Conservation (phyloP, 2,329 filamentous ascomycete genomes). For the Clonostachys rosea region DNA sequence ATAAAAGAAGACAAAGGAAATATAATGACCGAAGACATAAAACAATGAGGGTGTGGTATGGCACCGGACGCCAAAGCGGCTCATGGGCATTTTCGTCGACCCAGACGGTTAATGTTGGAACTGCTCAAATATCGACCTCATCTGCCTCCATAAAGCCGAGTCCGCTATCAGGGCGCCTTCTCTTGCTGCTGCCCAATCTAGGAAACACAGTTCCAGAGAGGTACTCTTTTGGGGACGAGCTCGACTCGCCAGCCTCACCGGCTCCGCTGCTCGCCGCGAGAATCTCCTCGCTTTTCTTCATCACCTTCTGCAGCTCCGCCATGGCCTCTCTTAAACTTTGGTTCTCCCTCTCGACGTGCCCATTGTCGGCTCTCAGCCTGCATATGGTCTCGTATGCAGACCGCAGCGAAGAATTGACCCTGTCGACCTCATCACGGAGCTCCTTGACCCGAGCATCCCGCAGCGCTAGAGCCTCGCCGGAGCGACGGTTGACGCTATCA, state of each 20-base stretch:
- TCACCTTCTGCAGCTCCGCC: conserved; percentile 41
- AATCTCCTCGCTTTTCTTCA: conserved; percentile 40
- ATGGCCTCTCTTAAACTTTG: conserved; percentile 36
- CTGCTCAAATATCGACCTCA: conserved; percentile 25
- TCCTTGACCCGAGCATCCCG: conserved; percentile 45
- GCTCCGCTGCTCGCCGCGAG: neutral
- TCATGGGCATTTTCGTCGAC: no score
- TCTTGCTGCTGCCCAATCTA: conserved; percentile 27
- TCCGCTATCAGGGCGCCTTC: conserved; percentile 48
- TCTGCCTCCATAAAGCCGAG: conserved; percentile 52
- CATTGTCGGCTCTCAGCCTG: conserved; percentile 40
- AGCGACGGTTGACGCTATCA: conserved; percentile 26
- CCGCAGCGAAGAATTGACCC: conserved; percentile 37
- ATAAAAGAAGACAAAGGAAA: no score
- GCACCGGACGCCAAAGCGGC: no score
- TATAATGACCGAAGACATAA: no score
- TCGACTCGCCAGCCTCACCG: neutral
- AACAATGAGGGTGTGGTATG: no score
- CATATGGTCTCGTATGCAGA: conserved; percentile 40
- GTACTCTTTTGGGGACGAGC: conserved; percentile 7
- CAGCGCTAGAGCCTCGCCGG: conserved; percentile 42
- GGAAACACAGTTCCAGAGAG: conserved; percentile 16
- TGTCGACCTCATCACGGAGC: conserved; percentile 42
- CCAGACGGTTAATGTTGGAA: neutral
- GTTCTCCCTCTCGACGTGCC: conserved; percentile 28